Evolutionary conservation across 176 grass and related monocot species (phyloP).

Genomic region (Carex myosuroides): DNA sequence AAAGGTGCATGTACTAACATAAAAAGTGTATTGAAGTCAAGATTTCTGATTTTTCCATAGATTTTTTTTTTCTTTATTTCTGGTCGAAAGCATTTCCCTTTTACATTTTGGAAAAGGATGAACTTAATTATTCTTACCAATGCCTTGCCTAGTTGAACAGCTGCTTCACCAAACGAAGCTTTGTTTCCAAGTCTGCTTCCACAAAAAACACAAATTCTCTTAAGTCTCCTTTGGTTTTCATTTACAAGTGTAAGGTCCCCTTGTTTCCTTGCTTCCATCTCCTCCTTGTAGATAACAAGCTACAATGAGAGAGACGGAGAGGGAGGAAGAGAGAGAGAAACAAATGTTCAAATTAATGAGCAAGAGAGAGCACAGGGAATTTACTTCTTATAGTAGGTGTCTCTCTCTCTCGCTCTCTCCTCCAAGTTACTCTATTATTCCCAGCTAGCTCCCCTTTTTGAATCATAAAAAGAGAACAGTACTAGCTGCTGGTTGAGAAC

Average conservation of each 20-base stretch:
- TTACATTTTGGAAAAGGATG: background rate
- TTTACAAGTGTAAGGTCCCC: background rate
- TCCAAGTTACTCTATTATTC: slow-evolving; percentile 10
- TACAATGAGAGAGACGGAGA: background rate
- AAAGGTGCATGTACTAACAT: background rate
- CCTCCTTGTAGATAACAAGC: background rate
- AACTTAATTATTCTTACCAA: slow-evolving; percentile 44
- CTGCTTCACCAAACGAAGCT: slow-evolving; percentile 65
- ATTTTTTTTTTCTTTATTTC: background rate
- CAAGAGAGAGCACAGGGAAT: background rate
- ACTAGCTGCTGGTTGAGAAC: slow-evolving; percentile 12
- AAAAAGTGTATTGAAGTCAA: background rate
- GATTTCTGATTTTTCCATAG: background rate
- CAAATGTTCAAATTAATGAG: background rate
- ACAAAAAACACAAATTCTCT: slow-evolving; percentile 83
- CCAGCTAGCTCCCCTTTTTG: background rate
- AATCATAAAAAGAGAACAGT: slow-evolving; percentile 2
- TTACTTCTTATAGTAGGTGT: background rate
- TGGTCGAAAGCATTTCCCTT: background rate
- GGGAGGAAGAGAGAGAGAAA: background rate
- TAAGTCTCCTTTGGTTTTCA: slow-evolving; percentile 15
- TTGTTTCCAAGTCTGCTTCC: slow-evolving; percentile 67
- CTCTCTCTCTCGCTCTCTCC: background rate
- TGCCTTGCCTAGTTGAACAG: slow-evolving; percentile 69
- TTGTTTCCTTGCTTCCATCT: slow-evolving; percentile 43